These are phyloP conservation scores for Metschnikowia drakensbergensis DNA, from an alignment of 805 yeast genomes.

Conservation along the genomic window DNA sequence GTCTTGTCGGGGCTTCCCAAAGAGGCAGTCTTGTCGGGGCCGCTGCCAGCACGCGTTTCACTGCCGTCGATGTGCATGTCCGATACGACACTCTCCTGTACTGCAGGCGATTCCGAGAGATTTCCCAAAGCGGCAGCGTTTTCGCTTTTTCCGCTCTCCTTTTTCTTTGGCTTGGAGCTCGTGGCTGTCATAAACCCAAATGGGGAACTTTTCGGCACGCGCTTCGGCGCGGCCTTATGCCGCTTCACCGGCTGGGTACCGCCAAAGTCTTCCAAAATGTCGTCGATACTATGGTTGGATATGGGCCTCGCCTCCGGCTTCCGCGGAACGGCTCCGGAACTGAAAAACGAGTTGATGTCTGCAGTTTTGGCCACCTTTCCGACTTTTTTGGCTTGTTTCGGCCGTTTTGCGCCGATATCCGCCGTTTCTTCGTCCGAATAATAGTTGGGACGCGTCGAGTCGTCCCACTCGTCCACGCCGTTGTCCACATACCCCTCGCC, in stretches of 20 bases:
- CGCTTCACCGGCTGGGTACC: constrained; percentile 12
- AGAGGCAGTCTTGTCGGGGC: too few relatives aligned
- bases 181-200: constrained; percentile 27
- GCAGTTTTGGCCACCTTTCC: constrained; percentile 41
- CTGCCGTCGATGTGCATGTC: background rate
- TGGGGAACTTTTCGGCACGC: constrained; percentile 29
- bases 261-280: constrained; percentile 19
- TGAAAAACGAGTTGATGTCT: constrained; percentile 52
- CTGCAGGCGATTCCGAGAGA: background rate
- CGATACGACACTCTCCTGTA: background rate
- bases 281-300: constrained; percentile 19
- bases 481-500: constrained; percentile 93
- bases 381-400: constrained; percentile 30
- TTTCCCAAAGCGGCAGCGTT: too few relatives aligned
- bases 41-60: too few relatives aligned
- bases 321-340: constrained; percentile 17
- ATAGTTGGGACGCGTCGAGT: constrained; percentile 44
- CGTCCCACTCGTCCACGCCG: constrained; percentile 89
- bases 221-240: constrained; percentile 22
- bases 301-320: constrained; percentile 17
- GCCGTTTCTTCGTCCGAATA: constrained; percentile 55
- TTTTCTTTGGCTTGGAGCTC: constrained; percentile 14
- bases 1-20: too few relatives aligned
- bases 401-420: constrained; percentile 22
- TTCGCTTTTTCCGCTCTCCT: background rate